Evolutionary conservation across 2,329 filamentous ascomycete species (phyloP).

Genomic region (Corinectria fuckeliana): DNA sequence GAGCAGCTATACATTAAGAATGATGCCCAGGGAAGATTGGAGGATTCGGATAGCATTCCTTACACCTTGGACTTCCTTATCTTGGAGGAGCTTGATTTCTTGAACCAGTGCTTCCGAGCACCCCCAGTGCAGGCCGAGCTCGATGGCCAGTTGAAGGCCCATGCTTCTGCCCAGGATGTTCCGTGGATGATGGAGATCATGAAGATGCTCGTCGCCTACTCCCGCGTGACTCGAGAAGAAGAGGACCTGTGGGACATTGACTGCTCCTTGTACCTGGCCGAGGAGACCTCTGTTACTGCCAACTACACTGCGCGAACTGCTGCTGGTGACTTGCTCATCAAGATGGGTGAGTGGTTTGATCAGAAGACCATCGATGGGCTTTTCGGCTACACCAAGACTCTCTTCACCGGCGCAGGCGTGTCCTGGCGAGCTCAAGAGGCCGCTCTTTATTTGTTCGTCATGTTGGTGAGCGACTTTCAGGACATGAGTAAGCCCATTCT

Average conservation of each 20-base stretch:
- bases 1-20: constrained; percentile 84
- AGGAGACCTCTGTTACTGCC: constrained; percentile 91
- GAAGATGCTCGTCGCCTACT: constrained; percentile 83
- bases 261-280: constrained; percentile 91
- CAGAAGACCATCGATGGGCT: constrained; percentile 78
- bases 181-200: constrained; percentile 89
- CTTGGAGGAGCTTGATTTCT: constrained; percentile 91
- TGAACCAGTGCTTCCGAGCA: constrained; percentile 89
- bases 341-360: constrained; percentile 88
- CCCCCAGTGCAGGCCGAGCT: constrained; percentile 88
- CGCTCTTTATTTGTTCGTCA: constrained; percentile 83
- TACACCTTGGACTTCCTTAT: constrained; percentile 95
- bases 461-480: constrained; percentile 81
- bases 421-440: constrained; percentile 75
- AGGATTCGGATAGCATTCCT: constrained; percentile 89
- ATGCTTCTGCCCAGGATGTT: constrained; percentile 65
- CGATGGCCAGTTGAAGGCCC: constrained; percentile 74
- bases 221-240: constrained; percentile 90
- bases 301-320: constrained; percentile 96
- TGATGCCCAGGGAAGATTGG: constrained; percentile 84
- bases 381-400: constrained; percentile 74
- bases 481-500: constrained; percentile 78
- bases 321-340: constrained; percentile 90
- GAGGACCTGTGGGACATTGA: constrained; percentile 97
- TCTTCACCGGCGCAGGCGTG: constrained; percentile 66